These are phyloP conservation scores for Leccinum glutinopallens DNA, from an alignment of 1,284 basidiomycete species.

Conservation along the genomic window DNA sequence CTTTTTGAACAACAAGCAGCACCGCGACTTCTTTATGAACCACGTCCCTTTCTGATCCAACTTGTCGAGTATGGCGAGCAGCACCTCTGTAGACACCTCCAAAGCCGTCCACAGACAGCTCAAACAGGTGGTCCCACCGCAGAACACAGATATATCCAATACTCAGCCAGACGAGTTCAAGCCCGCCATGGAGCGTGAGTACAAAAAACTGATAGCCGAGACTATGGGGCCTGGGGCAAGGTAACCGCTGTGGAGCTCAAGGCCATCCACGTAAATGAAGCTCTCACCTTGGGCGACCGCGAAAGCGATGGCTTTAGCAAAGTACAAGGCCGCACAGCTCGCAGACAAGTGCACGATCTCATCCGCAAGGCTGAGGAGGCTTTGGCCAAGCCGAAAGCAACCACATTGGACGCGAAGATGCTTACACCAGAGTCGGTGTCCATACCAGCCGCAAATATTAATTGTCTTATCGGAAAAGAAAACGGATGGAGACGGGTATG, in stretches of 20 bases:
- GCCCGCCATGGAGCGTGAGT: slow-evolving; percentile 5
- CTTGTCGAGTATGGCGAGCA: slow-evolving; percentile 78
- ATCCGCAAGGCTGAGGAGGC: slow-evolving; percentile 71
- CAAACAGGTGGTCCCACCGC: slow-evolving; percentile 33
- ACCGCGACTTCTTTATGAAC: slow-evolving; percentile 56
- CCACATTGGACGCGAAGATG: slow-evolving; percentile 27
- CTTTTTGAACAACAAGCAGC: too few relatives aligned
- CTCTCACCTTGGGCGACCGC: too few relatives aligned
- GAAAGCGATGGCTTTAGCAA: too few relatives aligned
- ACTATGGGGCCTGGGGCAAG: slow-evolving; percentile 52
- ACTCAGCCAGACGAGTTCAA: slow-evolving; percentile 27
- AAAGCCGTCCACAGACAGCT: slow-evolving; percentile 48
- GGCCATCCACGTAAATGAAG: too few relatives aligned
- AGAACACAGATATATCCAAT: slow-evolving; percentile 38
- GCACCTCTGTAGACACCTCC: slow-evolving; percentile 37
- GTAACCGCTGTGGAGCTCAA: too few relatives aligned
- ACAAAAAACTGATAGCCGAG: too few relatives aligned
- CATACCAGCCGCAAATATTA: slow-evolving; percentile 19
- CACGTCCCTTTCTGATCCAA: slow-evolving; percentile 73
- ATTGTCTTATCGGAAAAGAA: slow-evolving; percentile 33
- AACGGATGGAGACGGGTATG: slow-evolving; percentile 44
- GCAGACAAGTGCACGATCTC: slow-evolving; percentile 68
- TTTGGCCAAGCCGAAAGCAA: slow-evolving; percentile 43
- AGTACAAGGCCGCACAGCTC: slow-evolving; percentile 46
- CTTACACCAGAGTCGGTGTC: background rate